Base-by-base conservation (phyloP, 495 filamentous ascomycete species). In the Antarctomyces pellizariae region DNA sequence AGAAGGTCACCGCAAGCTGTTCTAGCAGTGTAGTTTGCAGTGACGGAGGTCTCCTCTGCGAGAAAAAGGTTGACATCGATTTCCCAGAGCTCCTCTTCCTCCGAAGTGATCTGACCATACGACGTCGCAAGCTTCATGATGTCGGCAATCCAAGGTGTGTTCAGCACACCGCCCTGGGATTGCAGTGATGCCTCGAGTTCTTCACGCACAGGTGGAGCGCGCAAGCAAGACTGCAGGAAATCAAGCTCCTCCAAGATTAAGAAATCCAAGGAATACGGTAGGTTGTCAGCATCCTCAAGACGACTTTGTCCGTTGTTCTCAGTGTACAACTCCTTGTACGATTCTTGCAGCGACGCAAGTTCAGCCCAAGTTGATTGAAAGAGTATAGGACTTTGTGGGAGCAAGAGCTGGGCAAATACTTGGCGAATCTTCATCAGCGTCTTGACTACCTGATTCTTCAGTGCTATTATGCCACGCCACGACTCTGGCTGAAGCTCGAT, bases 221-320 rank as follows among this genome's bases (percentile, higher is more conserved):
- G 69, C 28, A 95, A 50, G 36, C 83, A 73, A 22, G 75, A 67
- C 41, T 89, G 82, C 34, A 95, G 68, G 35, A 95, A 76, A 46
- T 97, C 86, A 7, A 97, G 56, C 35, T 93, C 79, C 44, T 97
- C 86, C 17, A 93, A 45, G 5, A 95, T 65, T 21, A 95, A 60
- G 38, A 89, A 79, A 46, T 97, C 86, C n/a, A 97, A 57, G 0
- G 80, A 84, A 47, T 84, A 90, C 0, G 89, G 80, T n/a, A 97
- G 57, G 13, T 73, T 66, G 45, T 97, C 86, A 7, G 70, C 64
- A 47, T 97, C 84, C 42, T 90, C 83, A 25, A 95, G 46, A 11
- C 83, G 66, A 22, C 79, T 71, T 49, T 97, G 80, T 18, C 71
- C 64, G 29, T 89, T 74, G 31, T 78, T 65, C 28, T 75, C 56